Conservation (phyloP, 441 rosid species). For the Hura crepitans region DNA sequence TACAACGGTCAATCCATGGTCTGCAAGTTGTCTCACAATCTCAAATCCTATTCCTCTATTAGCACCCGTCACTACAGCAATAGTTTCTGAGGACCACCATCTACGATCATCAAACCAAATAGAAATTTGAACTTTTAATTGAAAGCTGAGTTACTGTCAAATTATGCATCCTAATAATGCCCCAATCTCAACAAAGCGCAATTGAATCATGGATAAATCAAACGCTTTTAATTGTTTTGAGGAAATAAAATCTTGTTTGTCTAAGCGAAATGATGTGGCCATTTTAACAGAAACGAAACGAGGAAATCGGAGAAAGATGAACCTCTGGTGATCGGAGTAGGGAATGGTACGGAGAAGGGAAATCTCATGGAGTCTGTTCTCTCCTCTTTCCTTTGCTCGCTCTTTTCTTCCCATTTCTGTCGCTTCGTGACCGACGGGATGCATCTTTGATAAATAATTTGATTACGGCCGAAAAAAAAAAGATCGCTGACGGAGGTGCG, state of each 20-base stretch:
- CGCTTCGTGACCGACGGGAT: constrained; percentile 25
- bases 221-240: neutral
- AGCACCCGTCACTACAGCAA: constrained; percentile 87
- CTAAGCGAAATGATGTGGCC: neutral
- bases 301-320: neutral
- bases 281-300: neutral
- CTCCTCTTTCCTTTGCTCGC: constrained; percentile 66
- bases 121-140: neutral
- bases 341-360: constrained; percentile 88
- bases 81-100: constrained; percentile 85
- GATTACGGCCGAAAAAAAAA: neutral
- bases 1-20: constrained; percentile 71
- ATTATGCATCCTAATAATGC: neutral
- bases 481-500: neutral
- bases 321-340: constrained; percentile 86
- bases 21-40: constrained; percentile 73
- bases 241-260: neutral
- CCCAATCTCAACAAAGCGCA: neutral
- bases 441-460: neutral
- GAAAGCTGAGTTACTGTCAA: neutral
- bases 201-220: neutral
- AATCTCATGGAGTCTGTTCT: constrained; percentile 70
- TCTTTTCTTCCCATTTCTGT: constrained; percentile 34
- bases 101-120: constrained; percentile 30
- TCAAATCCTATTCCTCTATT: constrained; percentile 91